Evolutionary conservation across 176 grass and related monocot genomes (phyloP).

Genomic region (Lolium perenne): DNA sequence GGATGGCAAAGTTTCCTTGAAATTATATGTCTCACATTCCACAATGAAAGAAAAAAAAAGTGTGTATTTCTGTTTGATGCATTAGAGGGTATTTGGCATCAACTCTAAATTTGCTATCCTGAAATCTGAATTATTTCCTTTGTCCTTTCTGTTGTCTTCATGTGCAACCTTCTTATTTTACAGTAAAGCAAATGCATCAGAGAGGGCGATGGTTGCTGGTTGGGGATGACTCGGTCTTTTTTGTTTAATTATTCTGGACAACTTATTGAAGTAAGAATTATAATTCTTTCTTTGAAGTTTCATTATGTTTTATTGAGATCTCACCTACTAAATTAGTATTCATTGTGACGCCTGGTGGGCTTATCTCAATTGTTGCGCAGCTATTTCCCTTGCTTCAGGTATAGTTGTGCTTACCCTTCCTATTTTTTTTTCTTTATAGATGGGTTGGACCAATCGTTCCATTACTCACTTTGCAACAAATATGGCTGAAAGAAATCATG

Average conservation of each 20-base stretch:
- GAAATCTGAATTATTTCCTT: neutral
- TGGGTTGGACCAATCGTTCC: neutral
- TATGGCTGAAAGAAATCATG: conserved; percentile 35
- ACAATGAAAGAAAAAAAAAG: neutral
- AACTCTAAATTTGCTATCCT: conserved; percentile 28
- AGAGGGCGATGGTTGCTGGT: conserved; percentile 64
- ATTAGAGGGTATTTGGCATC: conserved; percentile 6
- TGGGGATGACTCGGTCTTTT: conserved; percentile 95
- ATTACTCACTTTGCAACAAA: neutral
- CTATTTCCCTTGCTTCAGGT: conserved; percentile 94
- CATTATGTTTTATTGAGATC: conserved; percentile 30
- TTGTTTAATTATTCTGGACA: conserved; percentile 82
- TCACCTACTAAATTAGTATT: conserved; percentile 47
- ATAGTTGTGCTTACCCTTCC: conserved; percentile 24
- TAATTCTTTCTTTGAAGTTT: conserved; percentile 30
- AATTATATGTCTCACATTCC: conserved; percentile 10
- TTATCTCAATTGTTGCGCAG: conserved; percentile 79
- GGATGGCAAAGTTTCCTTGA: conserved; percentile 3
- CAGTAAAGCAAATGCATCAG: conserved; percentile 80
- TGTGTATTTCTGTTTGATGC: conserved; percentile 18
- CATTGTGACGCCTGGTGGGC: conserved; percentile 59
- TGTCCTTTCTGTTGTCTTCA: conserved; percentile 18
- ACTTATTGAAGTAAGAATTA: conserved; percentile 79
- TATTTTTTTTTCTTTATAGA: conserved; percentile 11
- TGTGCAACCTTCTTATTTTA: conserved; percentile 45